A percentile compares a stretch with the other conserved stretches of the same genome.
Evolutionary conservation across 2,329 filamentous ascomycete species (phyloP).

Genomic region (Fusarium duplospermum): DNA sequence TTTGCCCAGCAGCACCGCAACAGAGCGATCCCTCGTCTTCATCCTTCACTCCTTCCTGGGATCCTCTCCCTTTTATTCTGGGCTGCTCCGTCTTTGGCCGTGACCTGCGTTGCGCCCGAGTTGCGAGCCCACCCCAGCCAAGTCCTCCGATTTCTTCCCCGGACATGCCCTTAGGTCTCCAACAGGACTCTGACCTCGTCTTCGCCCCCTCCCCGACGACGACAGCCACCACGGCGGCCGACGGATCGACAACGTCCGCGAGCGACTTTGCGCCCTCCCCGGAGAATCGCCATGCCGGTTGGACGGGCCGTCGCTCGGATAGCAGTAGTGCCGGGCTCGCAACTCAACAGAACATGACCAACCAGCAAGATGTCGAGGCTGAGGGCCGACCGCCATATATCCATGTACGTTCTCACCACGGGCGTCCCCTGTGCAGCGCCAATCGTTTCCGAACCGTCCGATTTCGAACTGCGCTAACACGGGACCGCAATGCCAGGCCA

Average conservation of each 20-base stretch:
- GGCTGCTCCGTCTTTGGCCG: constrained; percentile 20
- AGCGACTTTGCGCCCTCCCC: constrained; percentile 39
- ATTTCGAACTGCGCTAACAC: constrained; percentile 33
- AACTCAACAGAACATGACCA: constrained; percentile 49
- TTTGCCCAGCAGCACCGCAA: not conserved
- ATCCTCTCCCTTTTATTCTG: constrained; percentile 20
- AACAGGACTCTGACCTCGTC: constrained; percentile 38
- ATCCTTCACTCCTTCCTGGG: constrained; percentile 10
- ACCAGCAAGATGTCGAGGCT: constrained; percentile 54
- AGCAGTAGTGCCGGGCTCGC: constrained; percentile 43
- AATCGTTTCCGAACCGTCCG: not conserved
- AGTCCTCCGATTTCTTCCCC: constrained; percentile 10
- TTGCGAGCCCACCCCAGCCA: constrained; percentile 9
- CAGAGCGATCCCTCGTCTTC: constrained; percentile 19
- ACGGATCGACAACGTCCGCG: constrained; percentile 30
- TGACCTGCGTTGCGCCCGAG: constrained; percentile 23
- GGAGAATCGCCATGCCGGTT: constrained; percentile 50
- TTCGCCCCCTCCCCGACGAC: constrained; percentile 36
- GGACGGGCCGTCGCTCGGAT: constrained; percentile 41
- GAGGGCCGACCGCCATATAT: constrained; percentile 59
- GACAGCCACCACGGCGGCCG: constrained; percentile 14
- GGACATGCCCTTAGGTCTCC: constrained; percentile 45
- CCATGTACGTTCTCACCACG: constrained; percentile 50
- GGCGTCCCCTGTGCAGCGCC: not conserved
- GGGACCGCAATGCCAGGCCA: constrained; percentile 69